A percentile compares a stretch with the other conserved stretches of the same genome.
phyloP scores from a whole-genome alignment of 2,329 filamentous ascomycete species.

The Xylariales sp. region DNA sequence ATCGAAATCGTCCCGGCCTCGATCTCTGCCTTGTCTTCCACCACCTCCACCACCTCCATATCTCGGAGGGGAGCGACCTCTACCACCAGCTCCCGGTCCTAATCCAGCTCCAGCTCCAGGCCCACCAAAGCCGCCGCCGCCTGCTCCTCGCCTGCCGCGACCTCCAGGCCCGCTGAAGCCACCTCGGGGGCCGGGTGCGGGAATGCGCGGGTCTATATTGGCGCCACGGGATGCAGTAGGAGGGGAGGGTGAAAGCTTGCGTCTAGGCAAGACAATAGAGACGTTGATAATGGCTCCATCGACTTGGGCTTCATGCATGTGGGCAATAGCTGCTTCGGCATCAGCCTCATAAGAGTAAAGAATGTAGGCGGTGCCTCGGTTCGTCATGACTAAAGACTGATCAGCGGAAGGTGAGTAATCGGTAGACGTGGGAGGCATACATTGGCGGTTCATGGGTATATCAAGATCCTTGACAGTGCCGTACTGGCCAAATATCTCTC shows the following conservation, averaged over 20 bases:
- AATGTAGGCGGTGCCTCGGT: constrained; percentile 60
- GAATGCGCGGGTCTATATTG: constrained; percentile 52
- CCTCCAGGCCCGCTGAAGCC: constrained; percentile 14
- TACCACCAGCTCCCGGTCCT: constrained; percentile 27
- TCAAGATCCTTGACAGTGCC: constrained; percentile 83
- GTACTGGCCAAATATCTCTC: constrained; percentile 88
- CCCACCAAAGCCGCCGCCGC: constrained; percentile 10
- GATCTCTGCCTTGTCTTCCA: constrained; percentile 28
- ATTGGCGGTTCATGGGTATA: constrained; percentile 81
- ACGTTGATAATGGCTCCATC: constrained; percentile 81
- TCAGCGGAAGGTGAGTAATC: constrained; percentile 11
- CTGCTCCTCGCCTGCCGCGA: constrained; percentile 15
- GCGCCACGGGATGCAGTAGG: constrained; percentile 63
- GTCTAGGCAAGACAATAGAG: constrained; percentile 79
- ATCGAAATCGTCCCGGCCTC: constrained; percentile 41
- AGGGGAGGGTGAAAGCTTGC: constrained; percentile 76
- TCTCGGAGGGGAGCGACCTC: neutral
- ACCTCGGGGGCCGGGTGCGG: constrained; percentile 27
- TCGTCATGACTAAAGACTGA: constrained; percentile 66
- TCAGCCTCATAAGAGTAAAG: constrained; percentile 11
- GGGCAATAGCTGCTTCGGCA: constrained; percentile 66
- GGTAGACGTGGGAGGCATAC: constrained; percentile 43
- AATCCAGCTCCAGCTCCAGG: constrained; percentile 15
- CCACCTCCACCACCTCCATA: constrained; percentile 28
- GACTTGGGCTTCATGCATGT: constrained; percentile 97